Evolutionary conservation across 2,329 filamentous ascomycete species (phyloP), one percentile per base, ranked within the genome.

Genomic region (Sporothrix protearum): DNA sequence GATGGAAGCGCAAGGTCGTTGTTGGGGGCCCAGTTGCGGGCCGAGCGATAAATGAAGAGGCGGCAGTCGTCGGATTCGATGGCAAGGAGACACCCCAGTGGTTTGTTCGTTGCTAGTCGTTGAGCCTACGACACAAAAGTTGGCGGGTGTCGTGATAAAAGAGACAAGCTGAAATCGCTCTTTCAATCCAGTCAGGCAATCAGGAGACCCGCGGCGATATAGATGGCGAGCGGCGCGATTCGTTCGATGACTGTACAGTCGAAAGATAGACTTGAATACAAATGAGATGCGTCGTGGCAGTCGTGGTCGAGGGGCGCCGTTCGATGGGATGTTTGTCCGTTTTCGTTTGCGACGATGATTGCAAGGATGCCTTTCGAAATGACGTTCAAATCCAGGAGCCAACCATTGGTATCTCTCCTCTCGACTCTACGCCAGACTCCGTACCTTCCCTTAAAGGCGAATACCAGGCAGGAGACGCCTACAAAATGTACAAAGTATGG

Each of bases 361-460:
- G 30, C 30, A 33, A 39, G n/a, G 28, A 33, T 19, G 33, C 57
- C 12, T 45, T 45, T 22, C 57, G 33, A 61, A 33, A 61, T 61
- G 57, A 61, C 57, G 57, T 61, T 61, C 57, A 61, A 28, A 51
- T 8, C 49, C 25, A 42, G 57, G 57, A 61, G 55, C 55, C 55
- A 39, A 36, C 53, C 49, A 30, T 10, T 39, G 57, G 49, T 53
- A n/a, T 10, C 42, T 45, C 42, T 14, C 12, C 39, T 42, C 39
- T 42, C 6, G 10, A 42, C 42, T 45, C 14, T 45, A 45, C 42
- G 16, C 42, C 42, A 45, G 42, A 45, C 42, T 45, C 42, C 9
- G 49, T 51, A 51, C 49, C 19, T n/a, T 22, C 49, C 49, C 19
- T n/a, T n/a, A 25, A 51, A 51, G 49, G 19, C 49, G 49, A 25